Base-by-base conservation (phyloP, 441 rosid genomes). In the Sinapis alba region DNA sequence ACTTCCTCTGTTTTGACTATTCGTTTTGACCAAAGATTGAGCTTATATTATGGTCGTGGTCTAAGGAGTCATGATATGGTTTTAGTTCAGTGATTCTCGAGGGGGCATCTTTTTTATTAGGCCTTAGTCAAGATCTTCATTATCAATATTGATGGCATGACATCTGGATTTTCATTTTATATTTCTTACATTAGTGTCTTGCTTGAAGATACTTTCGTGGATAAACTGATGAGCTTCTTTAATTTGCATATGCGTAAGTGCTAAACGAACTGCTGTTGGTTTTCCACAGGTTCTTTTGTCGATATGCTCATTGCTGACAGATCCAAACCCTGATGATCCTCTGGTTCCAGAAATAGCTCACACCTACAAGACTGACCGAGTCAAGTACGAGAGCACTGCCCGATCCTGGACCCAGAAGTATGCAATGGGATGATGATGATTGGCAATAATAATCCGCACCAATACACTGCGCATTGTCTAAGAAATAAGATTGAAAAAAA, bases 321-420 rank as follows among this genome's bases (percentile, higher is more conserved):
- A 93, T 79, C 96, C 96, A 16, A 88, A 93, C 80, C 97, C 96
- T 7, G 97, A 93, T 78, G 96, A 91, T 77, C 97, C 98, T 20
- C 71, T 90, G 69, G 94, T 93, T 73, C 97, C 96, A 16, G 96
- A 91, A 83, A 89, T 90, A 30, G 94, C 97, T 78, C 97, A 88
- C 80, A 84, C 84, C 84, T 90, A 90, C 86, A 91, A 91, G 87
- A 85, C 87, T 0, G 94, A 93, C 82, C 78, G 90, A 61, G 87
- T 77, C 80, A 93, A 89, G 85, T 93, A 93, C 19, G 98, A 91
- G 88, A 73, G 70, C 41, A 93, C 89, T 3, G 97, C 96, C 24
- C 83, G 89, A 32, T 88, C 93, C 71, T 93, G 98, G 97, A 89
- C 98, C 78, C 96, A 89, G 86, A 89, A 88, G 73, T 88, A 89